phyloP scores from a whole-genome alignment of 257 asterid species.

The Nicotiana benthamiana region DNA sequence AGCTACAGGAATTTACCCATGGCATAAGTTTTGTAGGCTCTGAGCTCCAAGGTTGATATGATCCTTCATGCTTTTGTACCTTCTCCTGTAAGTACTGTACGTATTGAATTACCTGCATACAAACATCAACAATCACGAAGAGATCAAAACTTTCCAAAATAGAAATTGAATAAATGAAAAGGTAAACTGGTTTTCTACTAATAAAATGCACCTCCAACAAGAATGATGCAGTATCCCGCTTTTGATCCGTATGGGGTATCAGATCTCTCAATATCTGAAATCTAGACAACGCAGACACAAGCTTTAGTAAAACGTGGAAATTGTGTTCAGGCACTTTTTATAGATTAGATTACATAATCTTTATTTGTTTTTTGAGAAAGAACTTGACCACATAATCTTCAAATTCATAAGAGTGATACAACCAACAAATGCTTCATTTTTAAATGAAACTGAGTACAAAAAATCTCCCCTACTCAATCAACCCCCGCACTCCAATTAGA shows the following conservation, averaged over 20 bases:
- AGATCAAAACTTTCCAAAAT: slow-evolving; percentile 1
- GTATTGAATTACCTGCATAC: slow-evolving; percentile 73
- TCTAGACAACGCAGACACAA: slow-evolving; percentile 26
- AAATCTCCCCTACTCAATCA: neutral
- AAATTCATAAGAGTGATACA: neutral
- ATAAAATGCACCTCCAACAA: slow-evolving; percentile 57
- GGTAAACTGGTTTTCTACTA: neutral
- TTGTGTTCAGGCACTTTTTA: neutral
- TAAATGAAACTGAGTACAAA: neutral
- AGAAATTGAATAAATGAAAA: neutral
- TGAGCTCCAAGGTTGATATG: slow-evolving; percentile 74
- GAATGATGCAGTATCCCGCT: slow-evolving; percentile 90
- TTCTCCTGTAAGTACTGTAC: slow-evolving; percentile 76
- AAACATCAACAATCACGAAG: slow-evolving; percentile 15
- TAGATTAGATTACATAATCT: neutral
- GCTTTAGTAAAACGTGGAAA: neutral
- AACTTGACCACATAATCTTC: neutral
- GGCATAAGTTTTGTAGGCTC: slow-evolving; percentile 94
- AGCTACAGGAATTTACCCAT: slow-evolving; percentile 53
- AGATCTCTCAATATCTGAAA: slow-evolving; percentile 81
- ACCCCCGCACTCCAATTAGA: neutral
- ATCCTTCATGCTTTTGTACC: slow-evolving; percentile 72
- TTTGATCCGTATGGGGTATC: slow-evolving; percentile 80
- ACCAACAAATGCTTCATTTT: neutral
- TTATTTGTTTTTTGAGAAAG: too few species aligned